These are phyloP conservation scores for Cryptococcus sp. DNA, from an alignment of 1,284 basidiomycete species.

Conservation along the genomic window DNA sequence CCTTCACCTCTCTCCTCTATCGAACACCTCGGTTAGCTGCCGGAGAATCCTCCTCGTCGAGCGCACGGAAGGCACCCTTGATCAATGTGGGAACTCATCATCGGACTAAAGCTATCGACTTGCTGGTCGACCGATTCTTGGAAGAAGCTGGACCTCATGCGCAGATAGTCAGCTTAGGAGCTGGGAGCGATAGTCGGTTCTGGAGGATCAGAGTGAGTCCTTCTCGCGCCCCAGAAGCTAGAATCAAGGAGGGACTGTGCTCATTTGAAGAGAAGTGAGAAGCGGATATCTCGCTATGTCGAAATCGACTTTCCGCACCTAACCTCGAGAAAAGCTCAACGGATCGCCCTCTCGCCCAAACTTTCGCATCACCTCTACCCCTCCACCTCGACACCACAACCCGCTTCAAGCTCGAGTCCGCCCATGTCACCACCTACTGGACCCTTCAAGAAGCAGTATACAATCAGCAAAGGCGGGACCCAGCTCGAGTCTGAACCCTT, in stretches of 20 bases:
- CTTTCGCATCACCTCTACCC: constrained; percentile 46
- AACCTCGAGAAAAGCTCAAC: constrained; percentile 74
- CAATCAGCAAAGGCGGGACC: constrained; percentile 58
- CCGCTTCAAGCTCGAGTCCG: neutral
- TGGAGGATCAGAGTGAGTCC: constrained; percentile 76
- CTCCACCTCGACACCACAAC: neutral
- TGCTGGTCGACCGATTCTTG: constrained; percentile 69
- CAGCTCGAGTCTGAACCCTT: constrained; percentile 62
- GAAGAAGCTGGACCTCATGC: constrained; percentile 35
- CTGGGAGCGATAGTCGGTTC: constrained; percentile 88
- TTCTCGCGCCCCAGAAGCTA: too few species aligned
- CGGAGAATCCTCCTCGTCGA: constrained; percentile 2
- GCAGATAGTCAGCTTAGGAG: constrained; percentile 84
- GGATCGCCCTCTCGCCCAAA: constrained; percentile 64
- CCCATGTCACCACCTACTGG: neutral
- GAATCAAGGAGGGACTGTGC: neutral
- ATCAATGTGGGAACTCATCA: constrained; percentile 95
- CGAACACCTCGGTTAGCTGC: constrained; percentile 45
- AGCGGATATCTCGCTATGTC: constrained; percentile 54
- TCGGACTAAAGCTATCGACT: constrained; percentile 73
- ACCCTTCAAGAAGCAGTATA: constrained; percentile 9
- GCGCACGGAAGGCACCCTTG: constrained; percentile 57
- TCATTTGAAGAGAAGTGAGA: neutral
- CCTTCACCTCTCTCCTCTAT: constrained; percentile 59
- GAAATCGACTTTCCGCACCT: constrained; percentile 88